These are phyloP conservation scores for Penicillium verrucosum DNA, from an alignment of 2,329 filamentous ascomycete species.

Conservation along the genomic window DNA sequence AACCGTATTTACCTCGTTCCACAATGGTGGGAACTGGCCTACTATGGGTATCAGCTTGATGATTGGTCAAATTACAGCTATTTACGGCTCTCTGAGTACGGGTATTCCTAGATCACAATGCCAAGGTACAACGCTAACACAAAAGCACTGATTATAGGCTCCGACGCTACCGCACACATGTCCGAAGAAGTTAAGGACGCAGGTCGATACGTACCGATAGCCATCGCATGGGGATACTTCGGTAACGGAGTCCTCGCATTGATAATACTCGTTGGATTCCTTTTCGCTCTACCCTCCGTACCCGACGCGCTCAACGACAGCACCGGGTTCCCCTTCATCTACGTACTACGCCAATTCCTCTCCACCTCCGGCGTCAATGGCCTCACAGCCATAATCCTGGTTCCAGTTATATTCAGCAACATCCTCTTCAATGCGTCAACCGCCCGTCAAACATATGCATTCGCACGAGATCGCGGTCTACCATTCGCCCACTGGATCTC, in stretches of 20 bases:
- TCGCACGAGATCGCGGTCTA: slow-evolving; percentile 45
- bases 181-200: slow-evolving; percentile 51
- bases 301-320: slow-evolving; percentile 37
- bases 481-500: slow-evolving; percentile 43
- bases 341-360: slow-evolving; percentile 42
- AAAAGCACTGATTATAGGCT: slow-evolving; percentile 18
- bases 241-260: slow-evolving; percentile 47
- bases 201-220: slow-evolving; percentile 44
- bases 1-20: slow-evolving; percentile 38
- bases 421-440: slow-evolving; percentile 42
- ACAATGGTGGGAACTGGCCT: slow-evolving; percentile 40
- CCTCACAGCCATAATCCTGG: slow-evolving; percentile 42
- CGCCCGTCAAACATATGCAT: slow-evolving; percentile 43
- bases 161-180: slow-evolving; percentile 37
- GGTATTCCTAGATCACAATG: background rate
- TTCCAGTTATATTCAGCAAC: slow-evolving; percentile 40
- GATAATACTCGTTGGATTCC: slow-evolving; percentile 45
- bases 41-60: slow-evolving; percentile 35
- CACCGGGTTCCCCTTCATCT: slow-evolving; percentile 48
- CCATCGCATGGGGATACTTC: slow-evolving; percentile 46
- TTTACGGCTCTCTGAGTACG: slow-evolving; percentile 30
- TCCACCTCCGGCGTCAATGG: slow-evolving; percentile 27
- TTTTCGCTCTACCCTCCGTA: slow-evolving; percentile 36
- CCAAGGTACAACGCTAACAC: background rate
- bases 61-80: slow-evolving; percentile 37